Conservation (phyloP, 495 filamentous ascomycete species). For the Trypethelium eluteriae region DNA sequence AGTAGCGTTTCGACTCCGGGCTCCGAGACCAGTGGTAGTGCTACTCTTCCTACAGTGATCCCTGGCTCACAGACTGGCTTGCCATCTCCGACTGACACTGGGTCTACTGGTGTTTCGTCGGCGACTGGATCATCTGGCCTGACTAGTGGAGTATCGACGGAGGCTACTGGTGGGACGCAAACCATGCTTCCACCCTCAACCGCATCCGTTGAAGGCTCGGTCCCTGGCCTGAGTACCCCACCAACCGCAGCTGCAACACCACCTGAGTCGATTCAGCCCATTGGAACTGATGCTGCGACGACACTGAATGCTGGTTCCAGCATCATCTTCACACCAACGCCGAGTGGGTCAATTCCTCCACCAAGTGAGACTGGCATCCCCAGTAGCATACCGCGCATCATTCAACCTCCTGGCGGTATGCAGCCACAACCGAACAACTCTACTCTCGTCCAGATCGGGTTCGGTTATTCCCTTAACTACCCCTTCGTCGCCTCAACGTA, state of each 20-base stretch:
- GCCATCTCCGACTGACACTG: slow-evolving; percentile 6
- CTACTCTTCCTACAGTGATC: slow-evolving; percentile 1
- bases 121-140: slow-evolving; percentile 19
- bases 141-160: slow-evolving; percentile 17
- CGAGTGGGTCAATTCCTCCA: slow-evolving; percentile 13
- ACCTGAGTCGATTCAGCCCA: slow-evolving; percentile 26
- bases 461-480: slow-evolving; percentile 72
- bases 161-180: slow-evolving; percentile 22
- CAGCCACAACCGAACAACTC: slow-evolving; percentile 50
- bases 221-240: slow-evolving; percentile 13
- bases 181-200: slow-evolving; percentile 30
- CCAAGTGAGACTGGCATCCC: slow-evolving; percentile 45
- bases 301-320: slow-evolving; percentile 24
- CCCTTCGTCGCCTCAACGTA: slow-evolving; percentile 62
- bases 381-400: slow-evolving; percentile 60
- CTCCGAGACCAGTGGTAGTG: neutral
- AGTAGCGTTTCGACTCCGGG: neutral
- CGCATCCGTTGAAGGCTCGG: slow-evolving; percentile 17
- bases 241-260: slow-evolving; percentile 16
- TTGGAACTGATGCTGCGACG: slow-evolving; percentile 33
- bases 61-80: neutral
- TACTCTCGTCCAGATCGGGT: slow-evolving; percentile 74
- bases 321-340: slow-evolving; percentile 27
- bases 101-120: slow-evolving; percentile 19
- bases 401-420: slow-evolving; percentile 56